phyloP scores from a whole-genome alignment of 208 protist genomes.

The Acanthamoeba castellanii region DNA sequence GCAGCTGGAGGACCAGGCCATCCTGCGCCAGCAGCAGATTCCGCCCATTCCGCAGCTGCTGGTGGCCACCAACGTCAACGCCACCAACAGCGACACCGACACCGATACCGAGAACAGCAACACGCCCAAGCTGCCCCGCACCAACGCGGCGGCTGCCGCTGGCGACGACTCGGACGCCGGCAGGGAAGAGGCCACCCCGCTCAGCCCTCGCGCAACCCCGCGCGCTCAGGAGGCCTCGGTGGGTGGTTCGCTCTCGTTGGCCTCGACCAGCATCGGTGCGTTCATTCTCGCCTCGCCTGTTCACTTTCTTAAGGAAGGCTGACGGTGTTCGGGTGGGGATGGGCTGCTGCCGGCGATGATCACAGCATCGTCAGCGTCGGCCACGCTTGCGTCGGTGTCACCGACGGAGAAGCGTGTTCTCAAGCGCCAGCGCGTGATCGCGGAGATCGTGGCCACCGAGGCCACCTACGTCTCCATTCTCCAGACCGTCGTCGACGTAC shows the following conservation, averaged over 20 bases:
- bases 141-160: neutral
- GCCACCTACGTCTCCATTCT: constrained; percentile 54
- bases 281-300: neutral
- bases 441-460: constrained; percentile 69
- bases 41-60: neutral
- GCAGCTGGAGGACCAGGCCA: constrained; percentile 56
- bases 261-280: neutral
- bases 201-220: neutral
- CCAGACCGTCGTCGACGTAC: constrained; percentile 63
- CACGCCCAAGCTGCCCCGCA: neutral
- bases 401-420: constrained; percentile 44
- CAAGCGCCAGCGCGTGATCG: constrained; percentile 58
- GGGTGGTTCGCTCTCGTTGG: neutral
- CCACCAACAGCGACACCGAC: neutral
- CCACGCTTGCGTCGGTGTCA: neutral
- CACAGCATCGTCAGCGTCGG: neutral
- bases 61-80: neutral
- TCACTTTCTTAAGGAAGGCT: too few species aligned
- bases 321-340: too few species aligned
- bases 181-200: neutral
- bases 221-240: neutral
- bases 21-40: neutral
- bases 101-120: neutral
- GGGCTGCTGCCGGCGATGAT: too few species aligned
- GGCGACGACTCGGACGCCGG: neutral